Base-by-base conservation (phyloP, 1,139 yeast genomes). In the Pichia sp. region DNA sequence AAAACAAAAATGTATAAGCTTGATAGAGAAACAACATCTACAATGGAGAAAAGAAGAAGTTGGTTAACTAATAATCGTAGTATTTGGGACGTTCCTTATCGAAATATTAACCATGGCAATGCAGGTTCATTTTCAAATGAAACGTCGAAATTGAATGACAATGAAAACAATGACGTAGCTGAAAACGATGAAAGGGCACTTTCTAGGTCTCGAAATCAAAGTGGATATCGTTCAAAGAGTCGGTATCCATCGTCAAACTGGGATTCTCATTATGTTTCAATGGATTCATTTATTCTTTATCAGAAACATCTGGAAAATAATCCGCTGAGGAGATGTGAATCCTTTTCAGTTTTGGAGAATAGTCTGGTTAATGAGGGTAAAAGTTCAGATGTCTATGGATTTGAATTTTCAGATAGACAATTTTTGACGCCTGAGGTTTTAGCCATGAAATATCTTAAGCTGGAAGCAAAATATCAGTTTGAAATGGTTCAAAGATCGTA, bases 281-380 rank as follows among this genome's bases (percentile, higher is more conserved):
- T 31, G 28, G 38, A 30, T 4, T 27, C 41, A 4, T 30, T 32
- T 8, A 37, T 42, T 7, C 24, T 47, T 4, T 40, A 45, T 29
- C 33, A 38, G 16, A 31, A 35, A 4, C 25, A 29, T 20, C 33
- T 9, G 10, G 20, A 11, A 3, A 16, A 28, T 20, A 11, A 16
- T 3, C 27, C 41, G 11, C 39, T 54, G 35, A 51, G 50, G 35
- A 49, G 62, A 41, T 43, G 54, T n/a, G 48, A 47, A 24, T 60
- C 64, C 4, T 59, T 58, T 35, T 59, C 65, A 0, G 35, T 42
- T 3, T 22, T 62, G 9, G 58, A 61, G 28, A 52, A 54, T 6
- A 39, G 52, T 3, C 23, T 59, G 1, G 43, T 30, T 26, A 31
- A 6, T 11, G 29, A 41, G 1, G 40, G 35, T 26, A 49, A 45